Base-by-base conservation (phyloP, 202 grass and related monocot species). In the Panicum virgatum region DNA sequence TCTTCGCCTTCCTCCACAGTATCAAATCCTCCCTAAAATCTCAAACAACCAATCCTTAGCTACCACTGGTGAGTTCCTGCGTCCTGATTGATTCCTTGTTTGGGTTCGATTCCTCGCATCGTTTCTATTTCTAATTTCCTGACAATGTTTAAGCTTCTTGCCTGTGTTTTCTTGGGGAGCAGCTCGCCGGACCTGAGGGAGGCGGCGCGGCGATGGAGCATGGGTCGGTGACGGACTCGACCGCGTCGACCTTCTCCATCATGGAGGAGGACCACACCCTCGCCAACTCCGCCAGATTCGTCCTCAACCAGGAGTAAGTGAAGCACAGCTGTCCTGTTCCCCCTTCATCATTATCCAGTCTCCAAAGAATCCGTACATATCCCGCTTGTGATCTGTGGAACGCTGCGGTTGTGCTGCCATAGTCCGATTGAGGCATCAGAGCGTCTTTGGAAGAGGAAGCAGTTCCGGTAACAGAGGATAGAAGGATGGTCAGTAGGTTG, bases 291-390 rank as follows among this genome's bases (percentile, higher is more conserved):
- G 69, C 79, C 82, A 84, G 88, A 94, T 98, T 88, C 59, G 82
- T 82, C 6, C 92, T 98, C 66, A 98, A 98, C 86, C 92, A 95
- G 66, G 95, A 98, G 94, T 94, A 32, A 94, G 95, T 91, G 59
- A 20, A 91, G 89, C 87, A 30, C 36, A 26, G 16, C 18, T 46
- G 83, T 48, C 38, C 46, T 50, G 7, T 45, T 12, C 15, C 37
- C 37, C 18, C 19, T 15, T 20, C 54, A 12, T 51, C 18, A 5
- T 52, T 5, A 56, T 26, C 57, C 16, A 14, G 12, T 22, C 13
- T 22, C 23, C 6, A 0, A 42, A 48, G 39, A 48, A 48, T 66
- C 58, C 30, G 51, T 37, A 43, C 22, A 29, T 66, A 42, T 51
- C 30, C 20, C 0, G 5, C 26, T 48, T 46, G 39, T 13, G 54